Evolutionary conservation across 2,329 filamentous ascomycete species (phyloP).

Genomic region (Penicillium concentricum): DNA sequence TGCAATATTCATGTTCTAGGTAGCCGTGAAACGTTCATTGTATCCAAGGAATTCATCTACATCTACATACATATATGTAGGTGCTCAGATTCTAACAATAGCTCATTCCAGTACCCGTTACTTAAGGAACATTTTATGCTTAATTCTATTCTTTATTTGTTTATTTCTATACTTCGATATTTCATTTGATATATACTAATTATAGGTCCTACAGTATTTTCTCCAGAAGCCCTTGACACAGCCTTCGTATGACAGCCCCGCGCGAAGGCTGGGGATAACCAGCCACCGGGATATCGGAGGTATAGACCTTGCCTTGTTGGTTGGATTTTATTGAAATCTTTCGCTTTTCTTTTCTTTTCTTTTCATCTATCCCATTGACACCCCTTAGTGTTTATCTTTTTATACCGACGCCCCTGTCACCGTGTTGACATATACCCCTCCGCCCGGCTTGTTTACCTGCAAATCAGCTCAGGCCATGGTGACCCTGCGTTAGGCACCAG

Average conservation of each 20-base stretch:
- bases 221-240: background rate
- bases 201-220: background rate
- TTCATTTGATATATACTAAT: background rate
- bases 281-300: constrained; percentile 30
- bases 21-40: no score
- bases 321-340: background rate
- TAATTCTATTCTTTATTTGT: background rate
- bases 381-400: background rate
- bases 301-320: constrained; percentile 13
- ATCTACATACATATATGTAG: no score
- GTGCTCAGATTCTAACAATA: constrained; percentile 3
- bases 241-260: constrained; percentile 12
- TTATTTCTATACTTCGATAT: background rate
- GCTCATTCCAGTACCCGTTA: background rate
- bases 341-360: background rate
- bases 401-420: background rate
- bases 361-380: constrained; percentile 3
- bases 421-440: background rate
- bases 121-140: background rate
- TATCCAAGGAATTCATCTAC: no score
- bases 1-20: no score
- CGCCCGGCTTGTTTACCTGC: constrained; percentile 1
- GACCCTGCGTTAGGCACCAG: constrained; percentile 19
- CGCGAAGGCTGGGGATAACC: constrained; percentile 30
- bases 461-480: constrained; percentile 13